phyloP scores from a whole-genome alignment of 306 rosid genomes.

The Cucurbita argyrosperma region DNA sequence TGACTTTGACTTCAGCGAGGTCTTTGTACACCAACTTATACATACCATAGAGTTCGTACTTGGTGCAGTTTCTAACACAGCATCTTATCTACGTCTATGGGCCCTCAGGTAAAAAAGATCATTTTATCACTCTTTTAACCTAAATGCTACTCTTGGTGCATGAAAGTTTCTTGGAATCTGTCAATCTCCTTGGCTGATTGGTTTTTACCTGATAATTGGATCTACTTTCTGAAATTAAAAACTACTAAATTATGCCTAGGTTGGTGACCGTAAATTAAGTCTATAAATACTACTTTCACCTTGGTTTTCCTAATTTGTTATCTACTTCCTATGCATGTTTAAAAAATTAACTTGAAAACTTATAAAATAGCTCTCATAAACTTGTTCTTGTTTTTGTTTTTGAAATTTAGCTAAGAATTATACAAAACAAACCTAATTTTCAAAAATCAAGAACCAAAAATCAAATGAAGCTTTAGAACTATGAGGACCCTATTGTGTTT shows the following conservation, averaged over 20 bases:
- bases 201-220: not conserved
- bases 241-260: not conserved
- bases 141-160: not conserved
- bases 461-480: too few species aligned
- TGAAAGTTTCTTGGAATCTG: not conserved
- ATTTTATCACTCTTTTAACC: not conserved
- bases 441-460: too few species aligned
- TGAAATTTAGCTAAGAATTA: too few species aligned
- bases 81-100: slow-evolving; percentile 80
- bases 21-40: slow-evolving; percentile 77
- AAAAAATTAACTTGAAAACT: too few species aligned
- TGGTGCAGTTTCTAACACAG: slow-evolving; percentile 79
- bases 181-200: not conserved
- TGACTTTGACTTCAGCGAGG: slow-evolving; percentile 60
- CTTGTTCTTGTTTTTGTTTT: too few species aligned
- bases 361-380: too few species aligned
- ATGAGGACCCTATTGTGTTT: not conserved
- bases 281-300: not conserved
- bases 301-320: too few species aligned
- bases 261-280: too few species aligned
- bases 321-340: too few species aligned
- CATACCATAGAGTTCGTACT: slow-evolving; percentile 85
- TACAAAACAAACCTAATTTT: too few species aligned
- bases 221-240: not conserved
- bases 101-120: slow-evolving; percentile 52